phyloP scores from a whole-genome alignment of 202 grass and related monocot genomes.

The Saccharum hybrid region DNA sequence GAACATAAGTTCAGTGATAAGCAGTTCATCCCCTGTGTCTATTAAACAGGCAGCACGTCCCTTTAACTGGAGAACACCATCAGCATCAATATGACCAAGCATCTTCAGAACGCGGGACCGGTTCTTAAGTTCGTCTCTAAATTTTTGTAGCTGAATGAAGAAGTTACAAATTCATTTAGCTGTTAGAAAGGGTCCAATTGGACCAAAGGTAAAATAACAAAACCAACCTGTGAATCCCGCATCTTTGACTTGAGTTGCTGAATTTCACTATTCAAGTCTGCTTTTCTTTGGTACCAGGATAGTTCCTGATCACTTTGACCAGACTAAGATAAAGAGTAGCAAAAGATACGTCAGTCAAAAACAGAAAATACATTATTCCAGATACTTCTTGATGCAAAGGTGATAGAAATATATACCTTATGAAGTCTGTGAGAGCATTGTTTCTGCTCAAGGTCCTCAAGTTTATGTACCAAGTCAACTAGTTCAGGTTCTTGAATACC shows the following conservation, averaged over 20 bases:
- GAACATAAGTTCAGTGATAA: slow-evolving; percentile 99
- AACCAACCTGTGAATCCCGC: slow-evolving; percentile 87
- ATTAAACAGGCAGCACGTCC: slow-evolving; percentile 98
- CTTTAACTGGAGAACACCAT: slow-evolving; percentile 95
- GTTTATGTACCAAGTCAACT: slow-evolving; percentile 81
- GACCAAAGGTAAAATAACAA: slow-evolving; percentile 27
- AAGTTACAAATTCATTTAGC: slow-evolving; percentile 38
- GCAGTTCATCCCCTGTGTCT: slow-evolving; percentile 95
- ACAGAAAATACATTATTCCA: slow-evolving; percentile 19
- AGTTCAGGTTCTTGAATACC: slow-evolving; percentile 88
- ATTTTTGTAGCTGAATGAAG: slow-evolving; percentile 87
- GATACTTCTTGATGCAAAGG: slow-evolving; percentile 36
- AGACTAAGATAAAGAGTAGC: slow-evolving; percentile 49
- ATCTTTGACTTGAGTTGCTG: slow-evolving; percentile 88
- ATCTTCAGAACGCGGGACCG: slow-evolving; percentile 93
- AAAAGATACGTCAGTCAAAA: slow-evolving; percentile 21
- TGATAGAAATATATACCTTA: slow-evolving; percentile 58
- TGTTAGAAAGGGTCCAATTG: slow-evolving; percentile 36
- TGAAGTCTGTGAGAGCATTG: slow-evolving; percentile 73
- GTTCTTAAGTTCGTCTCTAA: slow-evolving; percentile 95
- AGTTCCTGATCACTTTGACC: slow-evolving; percentile 94
- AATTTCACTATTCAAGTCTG: slow-evolving; percentile 93
- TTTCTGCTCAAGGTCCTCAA: slow-evolving; percentile 90
- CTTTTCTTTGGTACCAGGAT: slow-evolving; percentile 92
- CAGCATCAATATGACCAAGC: slow-evolving; percentile 92